These are phyloP conservation scores for Letharia columbiana DNA, from an alignment of 495 filamentous ascomycete species.

Conservation along the genomic window DNA sequence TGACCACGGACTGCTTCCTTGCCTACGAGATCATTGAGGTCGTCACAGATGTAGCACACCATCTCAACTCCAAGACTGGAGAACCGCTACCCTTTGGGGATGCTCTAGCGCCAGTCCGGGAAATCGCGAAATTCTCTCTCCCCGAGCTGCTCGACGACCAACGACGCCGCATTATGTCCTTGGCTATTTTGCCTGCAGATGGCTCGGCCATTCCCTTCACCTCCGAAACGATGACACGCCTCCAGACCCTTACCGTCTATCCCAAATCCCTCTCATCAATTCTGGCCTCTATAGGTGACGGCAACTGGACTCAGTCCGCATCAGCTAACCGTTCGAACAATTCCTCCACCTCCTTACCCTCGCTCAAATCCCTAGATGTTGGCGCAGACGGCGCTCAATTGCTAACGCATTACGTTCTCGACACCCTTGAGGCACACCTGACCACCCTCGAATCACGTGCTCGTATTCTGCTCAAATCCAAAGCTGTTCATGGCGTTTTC, in stretches of 20 bases:
- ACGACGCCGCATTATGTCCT: constrained; percentile 52
- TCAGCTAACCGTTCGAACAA: constrained; percentile 40
- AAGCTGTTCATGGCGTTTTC: constrained; percentile 75
- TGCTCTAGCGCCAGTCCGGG: constrained; percentile 77
- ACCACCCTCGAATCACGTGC: constrained; percentile 67
- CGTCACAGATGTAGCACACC: constrained; percentile 68
- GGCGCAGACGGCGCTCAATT: constrained; percentile 82
- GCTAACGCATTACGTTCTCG: constrained; percentile 76
- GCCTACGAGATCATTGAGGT: constrained; percentile 95
- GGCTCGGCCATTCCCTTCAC: constrained; percentile 71
- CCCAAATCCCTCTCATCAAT: constrained; percentile 80
- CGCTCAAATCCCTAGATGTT: constrained; percentile 71
- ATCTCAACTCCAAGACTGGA: constrained; percentile 71
- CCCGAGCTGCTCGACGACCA: constrained; percentile 81
- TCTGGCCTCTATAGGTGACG: constrained; percentile 83
- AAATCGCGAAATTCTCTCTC: constrained; percentile 83
- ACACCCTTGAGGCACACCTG: constrained; percentile 77
- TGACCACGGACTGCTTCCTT: constrained; percentile 89
- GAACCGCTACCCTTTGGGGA: constrained; percentile 75
- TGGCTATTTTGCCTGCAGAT: constrained; percentile 65
- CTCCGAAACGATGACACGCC: constrained; percentile 73
- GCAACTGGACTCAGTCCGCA: constrained; percentile 64
- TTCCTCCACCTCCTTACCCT: constrained; percentile 56
- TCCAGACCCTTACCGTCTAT: constrained; percentile 81
- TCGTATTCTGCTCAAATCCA: constrained; percentile 64